Base-by-base conservation (phyloP, 2,329 filamentous ascomycete species). In the Penicillium sp. region DNA sequence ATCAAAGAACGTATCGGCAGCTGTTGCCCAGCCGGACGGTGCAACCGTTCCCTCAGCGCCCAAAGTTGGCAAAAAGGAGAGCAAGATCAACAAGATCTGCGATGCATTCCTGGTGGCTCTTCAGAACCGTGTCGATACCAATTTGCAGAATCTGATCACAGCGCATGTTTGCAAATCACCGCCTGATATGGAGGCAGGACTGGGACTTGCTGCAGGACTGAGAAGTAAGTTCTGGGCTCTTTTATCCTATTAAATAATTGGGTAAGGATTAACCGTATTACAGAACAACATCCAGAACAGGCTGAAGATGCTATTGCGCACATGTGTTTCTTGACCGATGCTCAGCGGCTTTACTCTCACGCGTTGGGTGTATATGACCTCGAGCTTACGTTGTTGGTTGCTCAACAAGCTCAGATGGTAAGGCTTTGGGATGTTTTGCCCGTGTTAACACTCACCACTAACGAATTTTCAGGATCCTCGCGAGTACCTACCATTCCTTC, bases 291-390 rank as follows among this genome's bases (percentile, higher is more conserved):
- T 48, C 79, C 85, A 40, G 82, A 86, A 50, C 81, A 92, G 62
- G 90, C 91, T 0, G 93, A 97, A 64, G 88, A 88, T 72, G 93
- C 93, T 0, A 88, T 97, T 22, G 92, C 97, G 70, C 94, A 99
- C 69, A 97, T 99, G 58, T 97, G 92, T 79, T 99, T 99, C 80
- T 82, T 99, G 40, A 90, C 92, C 0, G 94, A 99, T 73, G 89
- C 95, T 44, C 95, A 97, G 72, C 86, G 87, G 38, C 83, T 99
- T 0, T 99, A 96, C 67, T 90, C 97, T 59, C 87, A 92, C 58
- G 90, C 94, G 0, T 80, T 99, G 2, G 92, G 92, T 1, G 80
- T 97, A 2, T 99, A 99, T 71, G 87, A 97, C 67, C 83, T 99
- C 3, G 91, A 96, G 11, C 84, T 99, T 8, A 88, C 93, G 4